These are phyloP conservation scores for Hanseniaspora sp. DNA, from an alignment of 1,139 yeast species.

Conservation along the genomic window DNA sequence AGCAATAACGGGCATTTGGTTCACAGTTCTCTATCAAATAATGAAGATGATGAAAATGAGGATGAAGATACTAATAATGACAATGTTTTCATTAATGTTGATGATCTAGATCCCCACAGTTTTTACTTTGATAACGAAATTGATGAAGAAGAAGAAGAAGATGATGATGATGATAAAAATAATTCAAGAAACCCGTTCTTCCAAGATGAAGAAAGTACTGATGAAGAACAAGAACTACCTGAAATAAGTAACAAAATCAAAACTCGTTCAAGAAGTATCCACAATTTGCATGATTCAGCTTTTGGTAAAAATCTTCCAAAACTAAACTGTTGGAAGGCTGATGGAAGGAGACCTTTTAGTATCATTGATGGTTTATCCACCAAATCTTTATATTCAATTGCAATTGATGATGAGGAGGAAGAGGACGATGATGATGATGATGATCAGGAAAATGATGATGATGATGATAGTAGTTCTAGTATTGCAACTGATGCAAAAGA, in stretches of 20 bases:
- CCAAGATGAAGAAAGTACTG: constrained; percentile 72
- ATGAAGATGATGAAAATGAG: constrained; percentile 23
- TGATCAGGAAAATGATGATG: not conserved
- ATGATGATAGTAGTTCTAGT: constrained; percentile 17
- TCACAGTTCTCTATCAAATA: not conserved
- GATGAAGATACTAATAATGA: constrained; percentile 22
- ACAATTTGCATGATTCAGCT: constrained; percentile 72
- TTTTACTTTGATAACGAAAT: constrained; percentile 27
- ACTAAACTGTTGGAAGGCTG: constrained; percentile 85
- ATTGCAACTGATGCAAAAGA: constrained; percentile 13
- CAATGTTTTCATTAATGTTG: constrained; percentile 30
- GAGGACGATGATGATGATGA: constrained; percentile 36
- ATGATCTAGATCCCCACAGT: constrained; percentile 33
- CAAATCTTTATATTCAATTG: constrained; percentile 48
- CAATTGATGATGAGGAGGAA: constrained; percentile 59
- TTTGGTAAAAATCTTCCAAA: constrained; percentile 84
- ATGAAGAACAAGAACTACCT: constrained; percentile 71
- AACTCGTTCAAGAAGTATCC: constrained; percentile 55
- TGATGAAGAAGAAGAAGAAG: constrained; percentile 22
- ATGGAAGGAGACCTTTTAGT: constrained; percentile 68
- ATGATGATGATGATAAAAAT: constrained; percentile 20
- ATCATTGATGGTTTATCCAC: constrained; percentile 91
- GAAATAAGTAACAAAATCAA: constrained; percentile 41
- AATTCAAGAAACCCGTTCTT: constrained; percentile 19
- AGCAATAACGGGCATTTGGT: not conserved